Conservation (phyloP, 305 asterid species). For the Ruellia speciosa region DNA sequence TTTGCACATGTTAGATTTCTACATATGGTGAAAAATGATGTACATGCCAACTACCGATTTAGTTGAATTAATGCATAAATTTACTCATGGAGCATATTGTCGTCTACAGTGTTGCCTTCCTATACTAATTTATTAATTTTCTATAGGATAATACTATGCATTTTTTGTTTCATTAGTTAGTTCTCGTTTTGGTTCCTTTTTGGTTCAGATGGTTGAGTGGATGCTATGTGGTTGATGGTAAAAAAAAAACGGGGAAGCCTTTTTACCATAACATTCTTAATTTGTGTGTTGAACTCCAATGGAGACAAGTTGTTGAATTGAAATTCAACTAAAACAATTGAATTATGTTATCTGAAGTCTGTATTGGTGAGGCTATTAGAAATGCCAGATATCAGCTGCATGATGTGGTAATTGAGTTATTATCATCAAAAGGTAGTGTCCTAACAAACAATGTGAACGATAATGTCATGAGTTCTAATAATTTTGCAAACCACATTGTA, state of each 20-base stretch:
- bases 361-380: not conserved
- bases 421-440: not conserved
- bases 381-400: not conserved
- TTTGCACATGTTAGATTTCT: not conserved
- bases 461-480: not conserved
- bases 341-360: not conserved
- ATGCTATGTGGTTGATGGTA: not conserved
- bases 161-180: not conserved
- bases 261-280: too few relatives aligned
- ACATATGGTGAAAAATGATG: not conserved
- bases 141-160: not conserved
- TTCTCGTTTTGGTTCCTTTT: not conserved
- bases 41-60: constrained; percentile 1
- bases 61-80: not conserved
- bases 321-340: not conserved
- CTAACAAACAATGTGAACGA: not conserved
- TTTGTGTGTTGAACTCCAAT: not conserved
- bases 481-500: not conserved
- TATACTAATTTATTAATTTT: constrained; percentile 5
- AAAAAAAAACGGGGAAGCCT: not conserved
- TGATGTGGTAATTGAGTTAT: not conserved
- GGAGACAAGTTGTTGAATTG: not conserved
- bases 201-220: not conserved
- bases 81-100: too few relatives aligned
- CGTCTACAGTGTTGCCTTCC: too few relatives aligned